Percentiles rank a stretch among this genome's conserved stretches.
Conservation (phyloP, 2,329 filamentous ascomycete genomes). For the Daldinia eschscholtzii region DNA sequence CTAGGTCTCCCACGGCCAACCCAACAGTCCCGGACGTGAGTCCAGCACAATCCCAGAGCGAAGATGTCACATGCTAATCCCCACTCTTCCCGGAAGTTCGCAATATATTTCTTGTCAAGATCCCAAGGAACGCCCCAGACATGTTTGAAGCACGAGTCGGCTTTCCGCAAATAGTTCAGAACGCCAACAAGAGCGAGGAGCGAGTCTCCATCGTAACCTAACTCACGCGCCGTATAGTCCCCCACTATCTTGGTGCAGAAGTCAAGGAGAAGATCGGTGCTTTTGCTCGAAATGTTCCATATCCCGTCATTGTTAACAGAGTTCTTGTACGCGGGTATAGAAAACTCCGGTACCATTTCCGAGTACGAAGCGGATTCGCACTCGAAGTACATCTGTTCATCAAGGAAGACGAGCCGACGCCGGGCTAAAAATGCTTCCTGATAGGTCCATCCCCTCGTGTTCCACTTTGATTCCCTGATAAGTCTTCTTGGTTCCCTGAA, state of each 20-base stretch:
- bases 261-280: no score
- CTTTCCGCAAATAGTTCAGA: background rate
- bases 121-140: background rate
- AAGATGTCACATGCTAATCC: background rate
- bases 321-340: no score
- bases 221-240: background rate
- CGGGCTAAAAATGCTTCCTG: background rate
- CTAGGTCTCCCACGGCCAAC: background rate
- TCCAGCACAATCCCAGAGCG: background rate
- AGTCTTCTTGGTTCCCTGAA: no score
- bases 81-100: no score
- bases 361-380: no score
- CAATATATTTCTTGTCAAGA: background rate
- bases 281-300: no score
- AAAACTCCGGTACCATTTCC: no score
- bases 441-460: background rate
- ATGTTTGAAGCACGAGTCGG: background rate
- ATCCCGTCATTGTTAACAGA: no score
- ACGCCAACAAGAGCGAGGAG: background rate
- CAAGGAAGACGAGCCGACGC: background rate
- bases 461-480: background rate
- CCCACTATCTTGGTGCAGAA: background rate
- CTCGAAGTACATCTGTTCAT: no score
- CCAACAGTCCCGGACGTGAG: background rate
- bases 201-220: background rate